These are phyloP conservation scores for Backusella luteola DNA, from an alignment of 192 early-diverging fungal genomes.

Conservation along the genomic window DNA sequence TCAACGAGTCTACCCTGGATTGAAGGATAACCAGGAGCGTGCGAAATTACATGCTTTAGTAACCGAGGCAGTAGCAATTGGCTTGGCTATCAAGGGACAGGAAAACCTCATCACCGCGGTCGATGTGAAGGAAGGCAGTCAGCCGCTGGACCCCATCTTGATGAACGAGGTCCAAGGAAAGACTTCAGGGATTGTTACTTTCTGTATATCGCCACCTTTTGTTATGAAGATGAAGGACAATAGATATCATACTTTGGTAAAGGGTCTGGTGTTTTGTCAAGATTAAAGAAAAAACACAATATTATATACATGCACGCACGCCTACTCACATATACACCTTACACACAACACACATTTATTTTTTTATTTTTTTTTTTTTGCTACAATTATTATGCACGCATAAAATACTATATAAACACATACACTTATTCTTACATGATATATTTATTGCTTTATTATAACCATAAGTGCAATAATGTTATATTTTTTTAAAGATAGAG, in stretches of 20 bases:
- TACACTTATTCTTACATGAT: not conserved
- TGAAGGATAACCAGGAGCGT: conserved; percentile 15
- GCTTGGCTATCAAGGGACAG: conserved; percentile 33
- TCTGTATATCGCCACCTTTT: conserved; percentile 38
- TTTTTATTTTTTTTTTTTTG: no score
- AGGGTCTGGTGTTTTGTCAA: conserved; percentile 21
- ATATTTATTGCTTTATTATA: not conserved
- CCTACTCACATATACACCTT: no score
- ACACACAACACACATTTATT: no score
- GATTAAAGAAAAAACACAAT: not conserved
- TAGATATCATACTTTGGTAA: conserved; percentile 7
- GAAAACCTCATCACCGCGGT: conserved; percentile 27
- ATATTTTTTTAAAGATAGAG: not conserved
- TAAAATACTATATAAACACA: not conserved
- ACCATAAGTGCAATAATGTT: not conserved
- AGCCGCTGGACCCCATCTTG: conserved; percentile 18
- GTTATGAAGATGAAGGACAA: not conserved
- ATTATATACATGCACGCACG: not conserved
- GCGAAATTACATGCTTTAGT: conserved; percentile 23
- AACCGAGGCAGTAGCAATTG: conserved; percentile 18
- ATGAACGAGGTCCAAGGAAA: conserved; percentile 26
- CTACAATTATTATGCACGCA: no score
- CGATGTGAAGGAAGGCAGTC: conserved; percentile 22
- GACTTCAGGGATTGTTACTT: conserved; percentile 18
- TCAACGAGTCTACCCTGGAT: conserved; percentile 19